Conservation (phyloP, 2,329 filamentous ascomycete species). For the Colletotrichum sojae region DNA sequence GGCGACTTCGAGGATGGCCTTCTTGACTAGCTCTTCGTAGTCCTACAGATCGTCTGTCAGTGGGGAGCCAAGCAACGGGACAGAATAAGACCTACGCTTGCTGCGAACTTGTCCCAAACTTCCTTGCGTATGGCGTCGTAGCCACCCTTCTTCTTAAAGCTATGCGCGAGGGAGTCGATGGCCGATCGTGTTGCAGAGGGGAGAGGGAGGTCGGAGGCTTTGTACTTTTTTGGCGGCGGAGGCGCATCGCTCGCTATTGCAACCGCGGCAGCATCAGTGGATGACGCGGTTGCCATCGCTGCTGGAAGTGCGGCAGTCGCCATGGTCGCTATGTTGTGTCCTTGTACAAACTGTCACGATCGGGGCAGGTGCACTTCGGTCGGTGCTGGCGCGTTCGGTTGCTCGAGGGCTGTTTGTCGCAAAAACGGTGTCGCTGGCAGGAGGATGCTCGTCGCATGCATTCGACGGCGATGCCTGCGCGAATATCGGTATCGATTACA, state of each 20-base stretch:
- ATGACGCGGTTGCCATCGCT: constrained; percentile 2
- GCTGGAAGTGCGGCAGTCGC: constrained; percentile 22
- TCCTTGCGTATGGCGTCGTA: constrained; percentile 85
- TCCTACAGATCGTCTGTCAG: constrained; percentile 62
- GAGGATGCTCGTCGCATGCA: background rate
- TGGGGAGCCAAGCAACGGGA: background rate
- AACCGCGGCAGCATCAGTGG: constrained; percentile 2
- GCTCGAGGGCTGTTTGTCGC: constrained; percentile 5
- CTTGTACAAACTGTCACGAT: background rate
- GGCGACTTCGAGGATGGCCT: constrained; percentile 78
- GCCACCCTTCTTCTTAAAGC: constrained; percentile 88
- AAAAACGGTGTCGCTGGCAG: constrained; percentile 1
- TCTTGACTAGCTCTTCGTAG: constrained; percentile 76
- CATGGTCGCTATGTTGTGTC: constrained; percentile 3
- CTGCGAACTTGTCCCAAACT: constrained; percentile 81
- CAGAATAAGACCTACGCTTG: constrained; percentile 66
- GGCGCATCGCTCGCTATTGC: background rate
- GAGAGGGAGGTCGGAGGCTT: constrained; percentile 81
- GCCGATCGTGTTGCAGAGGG: constrained; percentile 79
- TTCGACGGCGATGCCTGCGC: background rate
- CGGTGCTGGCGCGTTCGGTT: background rate
- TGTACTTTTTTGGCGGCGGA: constrained; percentile 65
- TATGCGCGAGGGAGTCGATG: constrained; percentile 82
- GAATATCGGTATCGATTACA: too few relatives aligned
- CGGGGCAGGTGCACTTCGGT: background rate